phyloP scores from a whole-genome alignment of 495 filamentous ascomycete species.

The Penicillium taxi region DNA sequence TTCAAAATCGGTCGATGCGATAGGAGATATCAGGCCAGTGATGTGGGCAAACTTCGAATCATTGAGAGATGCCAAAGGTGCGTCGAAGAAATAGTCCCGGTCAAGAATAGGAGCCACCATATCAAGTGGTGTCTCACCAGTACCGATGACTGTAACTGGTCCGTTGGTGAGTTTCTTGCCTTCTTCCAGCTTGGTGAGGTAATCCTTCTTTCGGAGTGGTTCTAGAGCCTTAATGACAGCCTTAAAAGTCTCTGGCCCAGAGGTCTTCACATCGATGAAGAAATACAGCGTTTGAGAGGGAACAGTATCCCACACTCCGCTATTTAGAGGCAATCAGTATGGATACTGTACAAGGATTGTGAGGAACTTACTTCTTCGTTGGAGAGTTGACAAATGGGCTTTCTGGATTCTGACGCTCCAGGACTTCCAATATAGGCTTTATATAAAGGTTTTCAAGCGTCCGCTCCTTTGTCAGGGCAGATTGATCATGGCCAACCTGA shows the following conservation, averaged over 20 bases:
- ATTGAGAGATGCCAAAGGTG: constrained; percentile 41
- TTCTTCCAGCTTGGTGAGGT: constrained; percentile 49
- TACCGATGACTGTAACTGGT: constrained; percentile 70
- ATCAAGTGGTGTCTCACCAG: constrained; percentile 69
- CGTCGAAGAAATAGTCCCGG: constrained; percentile 58
- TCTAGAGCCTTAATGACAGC: constrained; percentile 54
- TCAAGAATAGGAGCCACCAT: constrained; percentile 41
- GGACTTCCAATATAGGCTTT: constrained; percentile 46
- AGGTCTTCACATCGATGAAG: constrained; percentile 65
- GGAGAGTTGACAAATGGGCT: constrained; percentile 28
- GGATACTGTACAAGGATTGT: neutral
- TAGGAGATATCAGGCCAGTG: constrained; percentile 41
- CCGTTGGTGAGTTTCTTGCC: constrained; percentile 40
- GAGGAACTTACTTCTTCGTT: constrained; percentile 30
- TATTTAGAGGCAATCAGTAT: constrained; percentile 7
- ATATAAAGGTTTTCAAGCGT: constrained; percentile 51
- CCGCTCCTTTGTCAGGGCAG: constrained; percentile 40
- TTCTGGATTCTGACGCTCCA: constrained; percentile 42
- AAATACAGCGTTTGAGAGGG: constrained; percentile 57
- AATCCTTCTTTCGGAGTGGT: constrained; percentile 55
- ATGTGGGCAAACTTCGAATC: constrained; percentile 36
- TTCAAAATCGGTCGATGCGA: constrained; percentile 42
- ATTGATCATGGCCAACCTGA: constrained; percentile 49
- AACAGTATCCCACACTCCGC: constrained; percentile 43
- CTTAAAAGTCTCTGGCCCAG: constrained; percentile 40